Percentiles rank a stretch among this genome's conserved stretches.
phyloP scores from a whole-genome alignment of 805 yeast genomes.

The Ascoidea rubescens region DNA sequence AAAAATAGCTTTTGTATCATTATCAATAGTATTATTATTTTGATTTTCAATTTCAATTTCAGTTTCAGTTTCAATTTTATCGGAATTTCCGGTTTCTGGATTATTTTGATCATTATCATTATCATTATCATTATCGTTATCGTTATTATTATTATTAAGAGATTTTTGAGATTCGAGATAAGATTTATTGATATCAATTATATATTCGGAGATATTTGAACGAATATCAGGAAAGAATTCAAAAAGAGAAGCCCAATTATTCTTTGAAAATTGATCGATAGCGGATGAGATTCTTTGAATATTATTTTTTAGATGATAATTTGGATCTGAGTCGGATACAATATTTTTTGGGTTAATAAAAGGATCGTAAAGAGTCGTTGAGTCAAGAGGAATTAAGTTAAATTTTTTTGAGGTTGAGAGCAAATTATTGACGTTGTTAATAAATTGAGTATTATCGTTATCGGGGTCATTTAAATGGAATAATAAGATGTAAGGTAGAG shows the following conservation, averaged over 20 bases:
- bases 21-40: neutral
- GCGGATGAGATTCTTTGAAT: constrained; percentile 40
- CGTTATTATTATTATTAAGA: no score
- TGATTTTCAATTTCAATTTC: neutral
- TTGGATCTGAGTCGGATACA: constrained; percentile 19
- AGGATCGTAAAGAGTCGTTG: constrained; percentile 15
- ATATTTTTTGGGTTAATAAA: constrained; percentile 6
- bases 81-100: neutral
- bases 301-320: constrained; percentile 32
- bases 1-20: neutral
- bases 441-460: constrained; percentile 11
- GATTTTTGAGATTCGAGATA: neutral
- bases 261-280: constrained; percentile 22
- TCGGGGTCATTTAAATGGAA: constrained; percentile 20
- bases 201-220: constrained; percentile 1
- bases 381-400: constrained; percentile 13
- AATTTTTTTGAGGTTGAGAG: constrained; percentile 31
- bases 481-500: constrained; percentile 51
- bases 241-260: constrained; percentile 26
- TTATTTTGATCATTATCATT: neutral
- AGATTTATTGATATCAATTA: constrained; percentile 1
- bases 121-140: no score
- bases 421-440: constrained; percentile 26
- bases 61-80: neutral
- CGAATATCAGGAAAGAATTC: constrained; percentile 24